A percentile compares a stretch with the other conserved stretches of the same genome.
These are phyloP conservation scores for Cyclanthera cordifolia DNA, from an alignment of 306 rosid genomes.

Conservation along the genomic window DNA sequence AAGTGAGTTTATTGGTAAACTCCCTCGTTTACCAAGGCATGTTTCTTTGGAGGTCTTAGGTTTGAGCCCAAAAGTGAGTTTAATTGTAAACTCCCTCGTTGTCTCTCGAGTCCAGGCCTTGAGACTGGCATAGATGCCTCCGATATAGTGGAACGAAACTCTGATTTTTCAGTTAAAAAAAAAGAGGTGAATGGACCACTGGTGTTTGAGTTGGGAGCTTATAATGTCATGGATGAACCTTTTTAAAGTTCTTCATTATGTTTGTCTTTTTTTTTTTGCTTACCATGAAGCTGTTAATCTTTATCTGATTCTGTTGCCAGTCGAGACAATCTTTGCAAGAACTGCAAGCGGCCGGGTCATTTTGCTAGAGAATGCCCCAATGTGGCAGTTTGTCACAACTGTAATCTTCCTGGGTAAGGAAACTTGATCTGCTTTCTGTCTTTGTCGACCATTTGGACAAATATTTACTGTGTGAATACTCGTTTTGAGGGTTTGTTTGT, in stretches of 20 bases:
- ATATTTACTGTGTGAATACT: not conserved
- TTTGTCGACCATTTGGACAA: not conserved
- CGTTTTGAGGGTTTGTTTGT: not conserved
- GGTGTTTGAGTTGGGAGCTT: not conserved
- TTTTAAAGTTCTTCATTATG: not conserved
- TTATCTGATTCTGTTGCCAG: conserved; percentile 31
- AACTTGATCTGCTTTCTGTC: conserved; percentile 10
- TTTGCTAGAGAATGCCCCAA: conserved; percentile 97
- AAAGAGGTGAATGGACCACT: no score
- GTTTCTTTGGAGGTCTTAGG: no score
- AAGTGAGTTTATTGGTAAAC: no score
- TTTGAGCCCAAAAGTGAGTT: no score
- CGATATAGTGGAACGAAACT: no score
- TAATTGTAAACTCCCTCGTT: no score
- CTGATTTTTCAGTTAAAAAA: no score
- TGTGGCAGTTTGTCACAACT: conserved; percentile 94
- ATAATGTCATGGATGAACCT: not conserved
- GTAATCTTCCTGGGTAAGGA: conserved; percentile 89
- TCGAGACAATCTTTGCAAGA: conserved; percentile 95
- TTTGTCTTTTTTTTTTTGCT: not conserved
- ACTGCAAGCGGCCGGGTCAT: conserved; percentile 98
- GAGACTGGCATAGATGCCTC: no score
- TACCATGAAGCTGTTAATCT: conserved; percentile 6
- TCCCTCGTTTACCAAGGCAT: no score
- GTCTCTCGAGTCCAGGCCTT: no score